A percentile compares a stretch with the other conserved stretches of the same genome.
Conservation (phyloP, 2,329 filamentous ascomycete species). For the Beauveria bassiana region DNA sequence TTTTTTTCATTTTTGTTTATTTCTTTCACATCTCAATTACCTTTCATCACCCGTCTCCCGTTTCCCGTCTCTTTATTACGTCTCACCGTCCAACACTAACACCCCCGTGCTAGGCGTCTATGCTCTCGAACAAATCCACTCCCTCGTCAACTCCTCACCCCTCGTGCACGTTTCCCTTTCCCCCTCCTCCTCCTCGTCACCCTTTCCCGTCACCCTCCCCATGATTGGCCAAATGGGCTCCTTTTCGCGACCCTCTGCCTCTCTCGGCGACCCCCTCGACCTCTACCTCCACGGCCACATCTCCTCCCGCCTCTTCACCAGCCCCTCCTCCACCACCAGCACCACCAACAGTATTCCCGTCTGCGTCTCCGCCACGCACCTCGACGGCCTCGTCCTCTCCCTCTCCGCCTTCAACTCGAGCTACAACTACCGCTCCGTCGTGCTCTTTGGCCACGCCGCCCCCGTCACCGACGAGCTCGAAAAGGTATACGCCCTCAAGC, state of each 20-base stretch:
- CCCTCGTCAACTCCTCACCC: conserved; percentile 64
- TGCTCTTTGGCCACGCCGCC: conserved; percentile 67
- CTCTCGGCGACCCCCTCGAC: conserved; percentile 57
- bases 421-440: conserved; percentile 79
- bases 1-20: too few relatives aligned
- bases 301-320: conserved; percentile 66
- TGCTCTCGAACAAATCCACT: conserved; percentile 63
- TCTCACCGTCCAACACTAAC: neutral
- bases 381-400: conserved; percentile 74
- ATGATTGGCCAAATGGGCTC: conserved; percentile 82
- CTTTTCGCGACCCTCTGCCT: conserved; percentile 54
- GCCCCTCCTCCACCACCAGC: conserved; percentile 28
- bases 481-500: conserved; percentile 68
- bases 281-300: conserved; percentile 83
- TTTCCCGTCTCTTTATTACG: too few relatives aligned
- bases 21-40: too few relatives aligned
- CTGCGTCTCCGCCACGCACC: conserved; percentile 61
- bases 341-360: conserved; percentile 51
- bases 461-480: conserved; percentile 61
- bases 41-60: neutral
- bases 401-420: conserved; percentile 74
- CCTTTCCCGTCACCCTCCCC: conserved; percentile 70
- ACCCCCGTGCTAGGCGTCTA: conserved; percentile 50
- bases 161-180: conserved; percentile 77
- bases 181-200: conserved; percentile 45